These are phyloP conservation scores for Neurospora pannonica DNA, from an alignment of 495 filamentous ascomycete genomes.

Conservation along the genomic window DNA sequence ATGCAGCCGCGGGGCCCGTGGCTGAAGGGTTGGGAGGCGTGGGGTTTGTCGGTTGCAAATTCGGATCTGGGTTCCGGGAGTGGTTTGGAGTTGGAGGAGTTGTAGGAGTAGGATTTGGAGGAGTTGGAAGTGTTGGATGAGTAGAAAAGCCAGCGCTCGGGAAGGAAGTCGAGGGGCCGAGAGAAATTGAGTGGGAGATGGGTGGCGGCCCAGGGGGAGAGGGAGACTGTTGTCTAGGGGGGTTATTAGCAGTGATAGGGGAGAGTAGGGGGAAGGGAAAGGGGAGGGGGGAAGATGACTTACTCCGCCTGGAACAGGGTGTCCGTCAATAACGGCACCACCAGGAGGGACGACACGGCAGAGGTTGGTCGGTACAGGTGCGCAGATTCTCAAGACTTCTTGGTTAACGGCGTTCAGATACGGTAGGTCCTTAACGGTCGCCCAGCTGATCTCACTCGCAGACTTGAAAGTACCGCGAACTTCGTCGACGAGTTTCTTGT, in stretches of 20 bases:
- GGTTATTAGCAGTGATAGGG: neutral
- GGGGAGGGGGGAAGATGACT: neutral
- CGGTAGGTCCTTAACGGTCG: constrained; percentile 4
- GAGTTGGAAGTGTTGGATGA: neutral
- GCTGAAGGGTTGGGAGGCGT: constrained; percentile 29
- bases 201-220: constrained; percentile 11
- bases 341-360: constrained; percentile 4
- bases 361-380: constrained; percentile 5
- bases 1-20: constrained; percentile 36
- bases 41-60: constrained; percentile 2
- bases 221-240: constrained; percentile 13
- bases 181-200: constrained; percentile 21
- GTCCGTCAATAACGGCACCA: constrained; percentile 10
- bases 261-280: neutral
- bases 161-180: constrained; percentile 27
- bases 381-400: constrained; percentile 8
- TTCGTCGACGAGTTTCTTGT: constrained; percentile 6
- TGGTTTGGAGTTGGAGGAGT: neutral
- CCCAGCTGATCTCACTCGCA: constrained; percentile 8
- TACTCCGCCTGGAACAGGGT: constrained; percentile 6
- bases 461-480: constrained; percentile 7
- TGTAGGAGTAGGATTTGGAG: too few species aligned
- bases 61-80: constrained; percentile 14
- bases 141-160: constrained; percentile 36
- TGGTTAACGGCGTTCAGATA: constrained; percentile 9